Percentiles rank a stretch among this genome's conserved stretches.
Evolutionary conservation across 345 rosid genomes (phyloP).

Genomic region (Brassica incana): DNA sequence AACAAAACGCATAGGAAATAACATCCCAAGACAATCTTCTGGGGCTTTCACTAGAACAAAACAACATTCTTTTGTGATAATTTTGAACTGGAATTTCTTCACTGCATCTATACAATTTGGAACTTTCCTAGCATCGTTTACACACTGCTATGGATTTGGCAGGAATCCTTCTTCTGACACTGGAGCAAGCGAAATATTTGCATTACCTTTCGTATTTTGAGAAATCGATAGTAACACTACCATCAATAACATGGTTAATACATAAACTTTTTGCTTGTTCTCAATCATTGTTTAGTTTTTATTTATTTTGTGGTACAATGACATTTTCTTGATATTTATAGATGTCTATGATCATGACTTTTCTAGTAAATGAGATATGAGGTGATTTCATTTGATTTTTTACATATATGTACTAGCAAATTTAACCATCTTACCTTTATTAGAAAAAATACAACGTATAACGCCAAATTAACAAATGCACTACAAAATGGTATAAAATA

Average conservation of each 20-base stretch:
- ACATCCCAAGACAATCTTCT: too few species aligned
- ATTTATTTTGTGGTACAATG: neutral
- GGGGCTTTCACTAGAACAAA: too few species aligned
- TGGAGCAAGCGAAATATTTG: neutral
- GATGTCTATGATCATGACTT: neutral
- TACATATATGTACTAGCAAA: neutral
- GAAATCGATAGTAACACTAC: too few species aligned
- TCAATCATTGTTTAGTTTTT: neutral
- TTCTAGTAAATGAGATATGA: neutral
- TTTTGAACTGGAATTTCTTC: neutral
- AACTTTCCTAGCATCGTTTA: neutral
- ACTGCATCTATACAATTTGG: neutral
- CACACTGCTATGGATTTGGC: neutral
- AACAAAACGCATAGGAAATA: too few species aligned
- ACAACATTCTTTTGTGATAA: too few species aligned
- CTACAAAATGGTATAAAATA: too few species aligned
- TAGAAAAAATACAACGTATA: too few species aligned
- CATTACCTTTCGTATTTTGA: too few species aligned
- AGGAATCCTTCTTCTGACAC: neutral
- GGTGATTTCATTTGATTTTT: neutral
- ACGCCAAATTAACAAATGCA: too few species aligned
- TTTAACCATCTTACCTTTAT: too few species aligned
- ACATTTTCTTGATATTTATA: neutral
- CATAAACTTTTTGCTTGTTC: neutral
- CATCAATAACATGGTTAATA: too few species aligned